phyloP scores from a whole-genome alignment of 306 rosid species.

The Prunus mira region DNA sequence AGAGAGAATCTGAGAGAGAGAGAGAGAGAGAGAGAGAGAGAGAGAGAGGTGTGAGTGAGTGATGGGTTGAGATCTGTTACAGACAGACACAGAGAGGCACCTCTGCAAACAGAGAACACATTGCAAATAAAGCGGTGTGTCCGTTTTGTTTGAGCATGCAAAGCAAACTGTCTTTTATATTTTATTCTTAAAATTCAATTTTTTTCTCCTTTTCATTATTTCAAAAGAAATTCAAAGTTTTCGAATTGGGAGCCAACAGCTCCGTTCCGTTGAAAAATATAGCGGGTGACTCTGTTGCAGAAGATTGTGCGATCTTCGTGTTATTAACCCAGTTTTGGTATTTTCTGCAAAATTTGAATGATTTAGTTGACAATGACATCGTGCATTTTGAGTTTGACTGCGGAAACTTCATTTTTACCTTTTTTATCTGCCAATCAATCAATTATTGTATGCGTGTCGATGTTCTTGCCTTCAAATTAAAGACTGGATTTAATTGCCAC shows the following conservation, averaged over 20 bases:
- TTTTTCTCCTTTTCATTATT: not conserved
- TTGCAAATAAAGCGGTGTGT: conserved; percentile 64
- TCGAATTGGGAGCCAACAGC: conserved; percentile 5
- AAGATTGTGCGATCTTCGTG: not conserved
- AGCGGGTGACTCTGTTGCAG: conserved; percentile 1
- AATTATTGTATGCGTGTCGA: not conserved
- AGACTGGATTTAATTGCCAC: too few relatives aligned
- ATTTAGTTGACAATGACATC: not conserved
- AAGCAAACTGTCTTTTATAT: not conserved
- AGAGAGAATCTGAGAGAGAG: not conserved
- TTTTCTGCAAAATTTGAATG: not conserved
- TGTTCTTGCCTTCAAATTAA: not conserved
- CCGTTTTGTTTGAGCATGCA: conserved; percentile 63
- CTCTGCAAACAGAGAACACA: conserved; percentile 44
- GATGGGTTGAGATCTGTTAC: conserved; percentile 62
- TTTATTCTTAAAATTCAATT: not conserved
- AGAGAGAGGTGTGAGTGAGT: conserved; percentile 4
- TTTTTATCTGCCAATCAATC: not conserved
- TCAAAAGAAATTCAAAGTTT: not conserved
- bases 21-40: not conserved
- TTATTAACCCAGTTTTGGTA: not conserved
- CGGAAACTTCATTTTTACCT: not conserved
- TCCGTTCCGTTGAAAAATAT: not conserved
- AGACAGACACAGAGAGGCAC: conserved; percentile 37
- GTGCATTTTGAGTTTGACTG: not conserved